Evolutionary conservation across 2,329 filamentous ascomycete genomes (phyloP).

Genomic region (Cytospora mali): DNA sequence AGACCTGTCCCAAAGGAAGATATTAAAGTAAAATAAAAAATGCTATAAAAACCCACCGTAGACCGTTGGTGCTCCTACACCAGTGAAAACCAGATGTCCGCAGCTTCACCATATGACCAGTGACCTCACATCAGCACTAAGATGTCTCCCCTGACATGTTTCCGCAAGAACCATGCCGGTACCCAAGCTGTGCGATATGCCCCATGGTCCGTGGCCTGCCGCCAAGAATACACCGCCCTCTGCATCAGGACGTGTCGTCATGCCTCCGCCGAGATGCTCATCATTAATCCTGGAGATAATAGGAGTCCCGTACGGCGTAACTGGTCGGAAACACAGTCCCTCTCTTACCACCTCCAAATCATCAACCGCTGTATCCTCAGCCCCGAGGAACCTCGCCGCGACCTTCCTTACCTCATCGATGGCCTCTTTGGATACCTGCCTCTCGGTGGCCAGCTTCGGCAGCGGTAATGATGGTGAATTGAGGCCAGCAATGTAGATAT

Average conservation of each 20-base stretch:
- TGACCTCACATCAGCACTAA: constrained; percentile 61
- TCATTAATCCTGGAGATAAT: constrained; percentile 63
- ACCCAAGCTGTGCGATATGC: constrained; percentile 64
- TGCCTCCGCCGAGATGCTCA: constrained; percentile 52
- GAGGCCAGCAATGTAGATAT: constrained; percentile 74
- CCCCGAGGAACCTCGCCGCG: constrained; percentile 51
- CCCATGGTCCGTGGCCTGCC: constrained; percentile 77
- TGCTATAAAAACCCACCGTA: not conserved
- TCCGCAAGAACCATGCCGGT: constrained; percentile 73
- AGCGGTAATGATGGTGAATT: constrained; percentile 65
- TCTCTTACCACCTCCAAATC: constrained; percentile 66
- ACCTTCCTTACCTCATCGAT: constrained; percentile 53
- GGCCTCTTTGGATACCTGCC: constrained; percentile 48
- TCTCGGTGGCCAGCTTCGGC: constrained; percentile 57
- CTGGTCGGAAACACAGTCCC: constrained; percentile 73
- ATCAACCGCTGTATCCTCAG: constrained; percentile 40
- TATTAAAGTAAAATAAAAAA: too few relatives aligned
- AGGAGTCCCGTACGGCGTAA: constrained; percentile 65
- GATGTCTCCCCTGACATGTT: constrained; percentile 61
- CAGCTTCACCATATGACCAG: constrained; percentile 40
- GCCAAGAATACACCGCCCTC: constrained; percentile 71
- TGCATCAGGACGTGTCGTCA: constrained; percentile 44
- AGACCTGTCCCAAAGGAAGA: not conserved
- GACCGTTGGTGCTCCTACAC: constrained; percentile 21
- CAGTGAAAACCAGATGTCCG: constrained; percentile 17